A percentile compares a stretch with the other conserved stretches of the same genome.
phyloP scores from a whole-genome alignment of 441 rosid genomes.

The Gossypium aridum region DNA sequence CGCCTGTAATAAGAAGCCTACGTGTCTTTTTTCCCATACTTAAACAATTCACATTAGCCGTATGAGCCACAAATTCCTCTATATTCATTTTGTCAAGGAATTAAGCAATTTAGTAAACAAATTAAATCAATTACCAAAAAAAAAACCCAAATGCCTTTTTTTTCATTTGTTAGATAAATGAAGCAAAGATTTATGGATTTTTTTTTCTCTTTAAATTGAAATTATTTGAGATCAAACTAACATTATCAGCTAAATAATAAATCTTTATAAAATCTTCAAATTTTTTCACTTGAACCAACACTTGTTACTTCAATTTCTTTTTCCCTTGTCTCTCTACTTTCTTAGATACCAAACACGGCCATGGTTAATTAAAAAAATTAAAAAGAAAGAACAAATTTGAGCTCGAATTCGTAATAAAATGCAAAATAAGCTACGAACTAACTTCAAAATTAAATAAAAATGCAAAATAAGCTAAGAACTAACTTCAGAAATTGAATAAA shows the following conservation, averaged over 20 bases:
- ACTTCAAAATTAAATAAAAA: constrained; percentile 8
- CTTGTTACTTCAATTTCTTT: background rate
- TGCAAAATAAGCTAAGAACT: background rate
- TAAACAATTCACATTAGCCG: constrained; percentile 69
- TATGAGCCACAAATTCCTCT: constrained; percentile 95
- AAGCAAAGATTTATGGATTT: background rate
- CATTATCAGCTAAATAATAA: background rate
- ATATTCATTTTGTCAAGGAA: constrained; percentile 33
- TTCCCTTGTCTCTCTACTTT: background rate
- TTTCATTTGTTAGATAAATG: background rate
- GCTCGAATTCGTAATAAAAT: constrained; percentile 1
- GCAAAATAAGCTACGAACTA: constrained; percentile 3
- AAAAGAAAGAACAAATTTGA: background rate
- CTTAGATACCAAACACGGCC: background rate
- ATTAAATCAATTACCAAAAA: background rate
- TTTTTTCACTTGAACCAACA: background rate
- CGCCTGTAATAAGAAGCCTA: constrained; percentile 71
- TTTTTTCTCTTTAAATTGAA: background rate
- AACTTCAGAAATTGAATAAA: constrained; percentile 16
- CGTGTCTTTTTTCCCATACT: constrained; percentile 68
- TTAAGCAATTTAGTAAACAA: background rate
- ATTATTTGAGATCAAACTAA: background rate
- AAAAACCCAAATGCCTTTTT: background rate
- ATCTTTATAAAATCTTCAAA: background rate
- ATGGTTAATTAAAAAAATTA: background rate